Conservation (phyloP, 805 yeast genomes). For the Monosporozyma aerobia region DNA sequence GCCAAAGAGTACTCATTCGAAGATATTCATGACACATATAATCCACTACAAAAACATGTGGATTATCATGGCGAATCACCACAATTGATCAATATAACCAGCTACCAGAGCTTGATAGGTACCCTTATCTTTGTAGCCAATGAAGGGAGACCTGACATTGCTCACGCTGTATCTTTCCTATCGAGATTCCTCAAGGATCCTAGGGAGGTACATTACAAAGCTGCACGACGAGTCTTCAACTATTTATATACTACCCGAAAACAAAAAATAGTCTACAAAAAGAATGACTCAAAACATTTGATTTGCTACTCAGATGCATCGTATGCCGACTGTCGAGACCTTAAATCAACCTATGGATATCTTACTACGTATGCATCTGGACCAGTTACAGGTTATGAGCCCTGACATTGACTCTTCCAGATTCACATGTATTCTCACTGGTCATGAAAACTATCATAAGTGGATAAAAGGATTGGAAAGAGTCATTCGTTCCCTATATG, state of each 20-base stretch:
- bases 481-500: no score
- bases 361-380: not conserved
- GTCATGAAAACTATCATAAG: no score
- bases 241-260: slow-evolving; percentile 2
- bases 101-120: slow-evolving; percentile 4
- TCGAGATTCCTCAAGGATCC: slow-evolving; percentile 7
- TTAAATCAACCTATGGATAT: not conserved
- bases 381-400: not conserved
- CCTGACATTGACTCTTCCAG: not conserved
- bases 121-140: slow-evolving; percentile 6
- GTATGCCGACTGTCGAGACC: not conserved
- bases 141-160: slow-evolving; percentile 10
- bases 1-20: not conserved
- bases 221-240: slow-evolving; percentile 3
- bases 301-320: no score
- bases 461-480: not conserved
- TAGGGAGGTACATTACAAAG: slow-evolving; percentile 1
- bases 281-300: no score
- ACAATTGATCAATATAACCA: not conserved
- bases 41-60: not conserved
- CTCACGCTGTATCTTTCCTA: slow-evolving; percentile 3
- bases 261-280: no score
- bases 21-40: no score
- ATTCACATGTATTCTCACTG: no score
- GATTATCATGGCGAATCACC: slow-evolving; percentile 1